Evolutionary conservation across 768 basidiomycete species (phyloP).

Genomic region (Amanita jacksonii): DNA sequence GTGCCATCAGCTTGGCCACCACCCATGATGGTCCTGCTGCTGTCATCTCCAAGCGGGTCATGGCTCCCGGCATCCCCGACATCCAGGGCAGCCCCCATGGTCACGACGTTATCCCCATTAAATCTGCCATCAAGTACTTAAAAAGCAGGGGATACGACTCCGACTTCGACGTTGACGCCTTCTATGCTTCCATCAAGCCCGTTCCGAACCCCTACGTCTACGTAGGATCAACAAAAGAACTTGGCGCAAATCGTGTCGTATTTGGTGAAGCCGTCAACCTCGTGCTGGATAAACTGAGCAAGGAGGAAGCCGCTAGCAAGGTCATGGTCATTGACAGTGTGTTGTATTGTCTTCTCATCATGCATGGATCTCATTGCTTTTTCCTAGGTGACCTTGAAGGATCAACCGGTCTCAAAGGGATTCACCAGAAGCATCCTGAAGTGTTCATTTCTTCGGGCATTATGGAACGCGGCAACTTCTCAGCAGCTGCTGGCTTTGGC

Average conservation of each 20-base stretch:
- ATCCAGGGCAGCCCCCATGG: conserved; percentile 76
- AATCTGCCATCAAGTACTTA: conserved; percentile 71
- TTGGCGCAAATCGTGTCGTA: conserved; percentile 70
- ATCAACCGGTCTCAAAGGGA: conserved; percentile 80
- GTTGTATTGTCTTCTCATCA: conserved; percentile 23
- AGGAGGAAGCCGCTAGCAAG: conserved; percentile 67
- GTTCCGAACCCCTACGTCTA: conserved; percentile 46
- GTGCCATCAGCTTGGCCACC: conserved; percentile 45
- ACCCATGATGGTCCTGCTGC: conserved; percentile 70
- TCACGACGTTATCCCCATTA: conserved; percentile 81
- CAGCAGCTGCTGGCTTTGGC: conserved; percentile 81
- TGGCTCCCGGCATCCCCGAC: conserved; percentile 62
- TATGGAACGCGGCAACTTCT: conserved; percentile 81
- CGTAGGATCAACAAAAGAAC: conserved; percentile 62
- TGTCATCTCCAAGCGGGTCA: conserved; percentile 59
- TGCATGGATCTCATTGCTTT: conserved; percentile 8
- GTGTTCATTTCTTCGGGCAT: conserved; percentile 80
- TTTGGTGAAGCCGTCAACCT: conserved; percentile 80
- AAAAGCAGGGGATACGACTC: conserved; percentile 48
- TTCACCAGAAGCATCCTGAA: conserved; percentile 86
- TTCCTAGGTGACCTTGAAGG: conserved; percentile 71
- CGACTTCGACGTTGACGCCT: conserved; percentile 25
- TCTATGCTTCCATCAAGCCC: conserved; percentile 62
- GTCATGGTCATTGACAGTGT: conserved; percentile 84
- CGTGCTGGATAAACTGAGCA: conserved; percentile 65